Percentiles rank a stretch among this genome's conserved stretches.
Evolutionary conservation across 2,329 filamentous ascomycete species (phyloP).

Genomic region (Neofusicoccum laricinum): DNA sequence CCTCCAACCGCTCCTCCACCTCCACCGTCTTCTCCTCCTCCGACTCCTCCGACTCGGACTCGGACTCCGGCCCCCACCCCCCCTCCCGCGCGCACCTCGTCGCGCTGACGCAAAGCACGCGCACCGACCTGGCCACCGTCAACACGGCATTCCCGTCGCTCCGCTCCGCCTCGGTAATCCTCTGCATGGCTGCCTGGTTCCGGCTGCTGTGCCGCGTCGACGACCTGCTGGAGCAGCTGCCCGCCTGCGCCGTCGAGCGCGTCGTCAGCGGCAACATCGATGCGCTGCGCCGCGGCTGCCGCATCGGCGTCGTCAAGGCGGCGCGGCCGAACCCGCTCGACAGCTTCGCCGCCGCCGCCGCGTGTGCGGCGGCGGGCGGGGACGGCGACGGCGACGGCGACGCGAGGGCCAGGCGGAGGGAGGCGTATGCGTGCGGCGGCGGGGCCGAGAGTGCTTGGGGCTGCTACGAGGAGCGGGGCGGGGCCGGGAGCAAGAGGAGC

Average conservation of each 20-base stretch:
- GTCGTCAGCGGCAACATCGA: not conserved
- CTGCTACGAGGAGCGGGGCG: not conserved
- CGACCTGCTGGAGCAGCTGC: not conserved
- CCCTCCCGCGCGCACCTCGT: too few species aligned
- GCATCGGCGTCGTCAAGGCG: not conserved
- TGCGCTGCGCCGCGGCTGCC: not conserved
- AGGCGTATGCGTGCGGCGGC: too few species aligned
- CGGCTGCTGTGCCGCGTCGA: not conserved
- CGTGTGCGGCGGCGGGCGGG: not conserved
- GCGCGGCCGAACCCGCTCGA: not conserved
- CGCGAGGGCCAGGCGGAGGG: too few species aligned
- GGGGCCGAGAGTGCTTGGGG: not conserved
- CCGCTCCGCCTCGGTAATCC: not conserved
- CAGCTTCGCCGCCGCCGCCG: not conserved
- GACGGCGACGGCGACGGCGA: too few species aligned
- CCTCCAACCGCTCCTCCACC: not conserved
- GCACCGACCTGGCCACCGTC: too few species aligned
- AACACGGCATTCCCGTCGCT: not conserved
- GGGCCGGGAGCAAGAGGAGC: not conserved
- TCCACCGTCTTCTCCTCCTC: not conserved
- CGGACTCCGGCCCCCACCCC: too few species aligned
- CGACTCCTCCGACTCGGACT: not conserved
- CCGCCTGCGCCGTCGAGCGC: not conserved
- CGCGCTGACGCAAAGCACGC: too few species aligned
- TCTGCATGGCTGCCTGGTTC: not conserved